Evolutionary conservation across 2,329 filamentous ascomycete genomes (phyloP).

Genomic region (Graphilbum fragrans): DNA sequence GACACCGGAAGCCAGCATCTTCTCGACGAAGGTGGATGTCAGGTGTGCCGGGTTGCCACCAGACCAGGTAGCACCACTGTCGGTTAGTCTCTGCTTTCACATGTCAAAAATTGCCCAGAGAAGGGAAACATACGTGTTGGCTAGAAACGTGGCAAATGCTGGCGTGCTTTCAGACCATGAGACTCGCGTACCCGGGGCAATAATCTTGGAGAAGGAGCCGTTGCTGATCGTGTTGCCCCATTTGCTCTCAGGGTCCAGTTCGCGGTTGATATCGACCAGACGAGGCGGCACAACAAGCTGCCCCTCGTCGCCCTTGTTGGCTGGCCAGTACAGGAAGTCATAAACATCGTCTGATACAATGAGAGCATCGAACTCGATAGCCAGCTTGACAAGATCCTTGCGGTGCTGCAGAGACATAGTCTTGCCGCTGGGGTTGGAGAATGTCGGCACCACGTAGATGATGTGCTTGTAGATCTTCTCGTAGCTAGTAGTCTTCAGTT

Average conservation of each 20-base stretch:
- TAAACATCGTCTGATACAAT: conserved; percentile 62
- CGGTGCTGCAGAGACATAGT: conserved; percentile 48
- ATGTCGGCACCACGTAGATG: conserved; percentile 58
- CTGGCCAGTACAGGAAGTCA: conserved; percentile 46
- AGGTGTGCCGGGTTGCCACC: conserved; percentile 18
- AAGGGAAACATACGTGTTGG: conserved; percentile 15
- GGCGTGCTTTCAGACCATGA: conserved; percentile 52
- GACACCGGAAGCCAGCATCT: conserved; percentile 37
- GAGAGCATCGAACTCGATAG: conserved; percentile 51
- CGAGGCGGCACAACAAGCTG: conserved; percentile 29
- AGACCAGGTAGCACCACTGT: conserved; percentile 14
- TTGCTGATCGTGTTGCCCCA: conserved; percentile 58
- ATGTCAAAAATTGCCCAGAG: no score
- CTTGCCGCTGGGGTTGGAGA: conserved; percentile 55
- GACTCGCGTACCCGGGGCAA: conserved; percentile 47
- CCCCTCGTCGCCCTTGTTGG: background rate
- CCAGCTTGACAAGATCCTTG: conserved; percentile 43
- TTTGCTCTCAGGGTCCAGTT: conserved; percentile 39
- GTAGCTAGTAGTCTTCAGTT: conserved; percentile 15
- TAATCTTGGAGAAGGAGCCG: conserved; percentile 55
- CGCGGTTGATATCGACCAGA: conserved; percentile 49
- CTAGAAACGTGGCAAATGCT: conserved; percentile 42
- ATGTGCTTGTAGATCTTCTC: conserved; percentile 53
- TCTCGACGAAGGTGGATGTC: conserved; percentile 21
- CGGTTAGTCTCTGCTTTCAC: no score